A percentile compares a stretch with the other conserved stretches of the same genome.
Evolutionary conservation across 1,284 basidiomycete genomes (phyloP).

Genomic region (Irpex sp.): DNA sequence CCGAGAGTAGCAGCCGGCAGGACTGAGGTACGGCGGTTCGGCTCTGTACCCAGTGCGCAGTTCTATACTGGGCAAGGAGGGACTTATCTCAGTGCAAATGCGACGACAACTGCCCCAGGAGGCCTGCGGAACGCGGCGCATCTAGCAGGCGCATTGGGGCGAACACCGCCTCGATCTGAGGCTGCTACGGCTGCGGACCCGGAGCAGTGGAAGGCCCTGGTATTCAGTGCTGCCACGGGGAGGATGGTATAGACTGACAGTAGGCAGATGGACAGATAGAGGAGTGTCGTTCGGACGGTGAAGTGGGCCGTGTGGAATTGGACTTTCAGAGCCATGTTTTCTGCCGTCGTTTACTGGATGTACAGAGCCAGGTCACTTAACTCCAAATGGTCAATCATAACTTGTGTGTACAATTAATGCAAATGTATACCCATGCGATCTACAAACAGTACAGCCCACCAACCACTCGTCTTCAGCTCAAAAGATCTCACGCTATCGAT

Average conservation of each 20-base stretch:
- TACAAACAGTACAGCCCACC: too few species aligned
- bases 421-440: too few species aligned
- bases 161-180: conserved; percentile 11
- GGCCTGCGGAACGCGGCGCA: conserved; percentile 10
- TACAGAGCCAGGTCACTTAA: too few species aligned
- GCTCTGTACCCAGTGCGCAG: conserved; percentile 16
- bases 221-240: conserved; percentile 17
- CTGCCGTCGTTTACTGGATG: too few species aligned
- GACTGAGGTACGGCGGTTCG: conserved; percentile 20
- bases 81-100: background rate
- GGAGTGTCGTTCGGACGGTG: too few species aligned
- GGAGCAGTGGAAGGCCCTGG: conserved; percentile 19
- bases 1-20: conserved; percentile 5
- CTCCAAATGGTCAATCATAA: too few species aligned
- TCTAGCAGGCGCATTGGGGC: conserved; percentile 14
- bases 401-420: too few species aligned
- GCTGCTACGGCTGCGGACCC: conserved; percentile 2
- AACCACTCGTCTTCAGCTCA: too few species aligned
- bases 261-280: background rate
- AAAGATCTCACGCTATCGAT: too few species aligned
- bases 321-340: too few species aligned
- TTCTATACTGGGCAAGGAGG: conserved; percentile 6
- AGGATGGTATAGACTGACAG: background rate
- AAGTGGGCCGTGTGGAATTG: too few species aligned
- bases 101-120: background rate